phyloP scores from a whole-genome alignment of 2,329 filamentous ascomycete genomes.

The Myriosclerotinia scirpicola region DNA sequence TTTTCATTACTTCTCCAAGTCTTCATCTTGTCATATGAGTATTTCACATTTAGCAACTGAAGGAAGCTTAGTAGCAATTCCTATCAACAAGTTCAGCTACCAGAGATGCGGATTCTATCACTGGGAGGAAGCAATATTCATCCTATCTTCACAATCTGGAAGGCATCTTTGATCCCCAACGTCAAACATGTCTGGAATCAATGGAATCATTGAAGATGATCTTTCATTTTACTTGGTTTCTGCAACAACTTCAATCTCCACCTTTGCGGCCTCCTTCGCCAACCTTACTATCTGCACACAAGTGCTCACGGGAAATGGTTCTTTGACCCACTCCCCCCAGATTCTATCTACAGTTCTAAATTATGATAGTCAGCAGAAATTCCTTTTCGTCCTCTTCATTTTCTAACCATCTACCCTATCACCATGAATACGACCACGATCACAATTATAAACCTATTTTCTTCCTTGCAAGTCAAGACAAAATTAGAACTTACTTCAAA shows the following conservation, averaged over 20 bases:
- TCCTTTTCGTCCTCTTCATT: not conserved
- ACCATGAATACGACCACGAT: not conserved
- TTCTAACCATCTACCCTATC: not conserved
- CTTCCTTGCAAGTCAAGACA: not conserved
- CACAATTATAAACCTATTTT: not conserved
- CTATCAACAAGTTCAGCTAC: not conserved
- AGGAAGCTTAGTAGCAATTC: conserved; percentile 6
- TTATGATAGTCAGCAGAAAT: not conserved
- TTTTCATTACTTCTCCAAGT: not conserved
- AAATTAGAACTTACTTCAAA: conserved; percentile 14
- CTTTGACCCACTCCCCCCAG: conserved; percentile 21
- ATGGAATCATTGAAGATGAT: no score
- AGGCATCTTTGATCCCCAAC: not conserved
- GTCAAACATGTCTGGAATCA: no score
- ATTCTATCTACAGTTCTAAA: conserved; percentile 19
- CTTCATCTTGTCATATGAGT: not conserved
- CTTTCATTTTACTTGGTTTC: conserved; percentile 19
- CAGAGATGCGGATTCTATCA: not conserved
- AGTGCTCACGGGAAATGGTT: conserved; percentile 21
- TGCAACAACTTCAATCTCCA: conserved; percentile 21
- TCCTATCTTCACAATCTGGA: not conserved
- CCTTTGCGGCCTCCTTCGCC: conserved; percentile 17
- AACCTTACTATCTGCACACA: conserved; percentile 20
- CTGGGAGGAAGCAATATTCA: not conserved
- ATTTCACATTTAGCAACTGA: not conserved